phyloP scores from a whole-genome alignment of 352 stramenopile species.

The Thraustotheca clavata region DNA sequence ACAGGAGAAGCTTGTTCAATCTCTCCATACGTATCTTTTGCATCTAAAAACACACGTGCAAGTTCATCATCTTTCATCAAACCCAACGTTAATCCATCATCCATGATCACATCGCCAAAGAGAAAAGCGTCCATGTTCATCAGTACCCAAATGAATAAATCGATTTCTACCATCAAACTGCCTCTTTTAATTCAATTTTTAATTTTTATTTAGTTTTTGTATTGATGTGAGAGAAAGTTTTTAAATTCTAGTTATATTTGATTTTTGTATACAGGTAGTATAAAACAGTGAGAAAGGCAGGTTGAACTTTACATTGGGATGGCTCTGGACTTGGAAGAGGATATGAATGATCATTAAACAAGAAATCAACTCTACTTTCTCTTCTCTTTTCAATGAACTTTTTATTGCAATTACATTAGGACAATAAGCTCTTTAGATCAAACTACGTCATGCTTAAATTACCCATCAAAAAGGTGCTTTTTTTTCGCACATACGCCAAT shows the following conservation, averaged over 20 bases:
- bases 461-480: too few relatives aligned
- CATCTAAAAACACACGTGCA: neutral
- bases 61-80: neutral
- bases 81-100: neutral
- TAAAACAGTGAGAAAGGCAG: neutral
- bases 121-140: conserved; percentile 9
- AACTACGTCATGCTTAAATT: too few relatives aligned
- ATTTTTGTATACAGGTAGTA: neutral
- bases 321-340: too few relatives aligned
- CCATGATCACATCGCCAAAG: neutral
- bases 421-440: too few relatives aligned
- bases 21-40: neutral
- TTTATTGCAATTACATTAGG: too few relatives aligned
- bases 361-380: too few relatives aligned
- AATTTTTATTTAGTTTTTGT: neutral
- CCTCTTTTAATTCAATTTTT: neutral
- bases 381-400: too few relatives aligned
- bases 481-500: too few relatives aligned
- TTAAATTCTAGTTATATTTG: neutral
- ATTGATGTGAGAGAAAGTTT: too few relatives aligned
- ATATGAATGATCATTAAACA: too few relatives aligned
- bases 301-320: neutral
- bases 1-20: neutral
- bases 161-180: neutral
- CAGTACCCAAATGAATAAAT: neutral